Conservation (phyloP, 257 asterid species). For the Rubia yunnanensis region DNA sequence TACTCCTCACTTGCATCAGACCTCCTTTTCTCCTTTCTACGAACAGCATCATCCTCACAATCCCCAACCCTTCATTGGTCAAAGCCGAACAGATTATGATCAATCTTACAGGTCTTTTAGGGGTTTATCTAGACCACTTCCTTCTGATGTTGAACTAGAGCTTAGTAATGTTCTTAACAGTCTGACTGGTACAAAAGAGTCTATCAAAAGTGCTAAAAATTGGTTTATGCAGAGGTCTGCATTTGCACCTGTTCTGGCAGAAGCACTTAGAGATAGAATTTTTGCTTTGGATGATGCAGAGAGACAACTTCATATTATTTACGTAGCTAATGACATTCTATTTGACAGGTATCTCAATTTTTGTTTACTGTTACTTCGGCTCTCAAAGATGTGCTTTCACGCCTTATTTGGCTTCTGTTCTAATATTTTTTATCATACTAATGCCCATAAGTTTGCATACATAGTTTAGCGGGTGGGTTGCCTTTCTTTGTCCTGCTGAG, state of each 20-base stretch:
- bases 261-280: conserved; percentile 83
- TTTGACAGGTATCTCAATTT: conserved; percentile 64
- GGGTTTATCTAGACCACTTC: conserved; percentile 77
- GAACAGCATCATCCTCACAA: conserved; percentile 71
- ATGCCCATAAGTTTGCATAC: not conserved
- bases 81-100: conserved; percentile 64
- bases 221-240: conserved; percentile 99
- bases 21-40: conserved; percentile 60
- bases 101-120: conserved; percentile 51
- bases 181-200: conserved; percentile 94
- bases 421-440: not conserved
- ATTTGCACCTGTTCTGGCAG: conserved; percentile 68
- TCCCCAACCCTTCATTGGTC: conserved; percentile 51
- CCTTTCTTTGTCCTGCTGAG: not conserved
- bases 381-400: not conserved
- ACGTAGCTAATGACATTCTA: conserved; percentile 92
- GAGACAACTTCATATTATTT: conserved; percentile 84
- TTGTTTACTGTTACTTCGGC: not conserved
- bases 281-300: conserved; percentile 77
- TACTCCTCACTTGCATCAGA: conserved; percentile 58
- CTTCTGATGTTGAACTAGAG: conserved; percentile 90
- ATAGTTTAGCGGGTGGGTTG: not conserved
- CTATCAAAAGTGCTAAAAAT: conserved; percentile 89
- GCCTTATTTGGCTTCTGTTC: conserved; percentile 1
- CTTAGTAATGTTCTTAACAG: conserved; percentile 68